These are phyloP conservation scores for Nepenthes alata DNA, from an alignment of 179 eudicot species.

Conservation along the genomic window DNA sequence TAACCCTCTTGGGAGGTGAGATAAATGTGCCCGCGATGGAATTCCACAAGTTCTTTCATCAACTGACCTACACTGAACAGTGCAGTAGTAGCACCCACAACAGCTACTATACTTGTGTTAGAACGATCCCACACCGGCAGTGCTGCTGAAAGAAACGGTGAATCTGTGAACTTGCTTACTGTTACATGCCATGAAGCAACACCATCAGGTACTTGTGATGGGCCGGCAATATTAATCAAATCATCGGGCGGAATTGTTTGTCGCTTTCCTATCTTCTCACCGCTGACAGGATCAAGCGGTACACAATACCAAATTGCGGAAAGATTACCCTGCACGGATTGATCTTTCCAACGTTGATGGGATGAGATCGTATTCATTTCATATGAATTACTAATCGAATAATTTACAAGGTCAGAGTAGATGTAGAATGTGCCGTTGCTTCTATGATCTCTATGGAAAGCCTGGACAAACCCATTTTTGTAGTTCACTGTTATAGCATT, in stretches of 20 bases:
- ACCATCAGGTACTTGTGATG: constrained; percentile 93
- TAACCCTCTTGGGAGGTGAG: constrained; percentile 90
- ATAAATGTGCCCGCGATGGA: constrained; percentile 84
- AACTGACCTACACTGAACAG: constrained; percentile 82
- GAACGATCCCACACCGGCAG: constrained; percentile 81
- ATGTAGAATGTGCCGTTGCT: constrained; percentile 75
- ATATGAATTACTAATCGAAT: constrained; percentile 48
- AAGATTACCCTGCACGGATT: constrained; percentile 48
- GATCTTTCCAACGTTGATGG: constrained; percentile 66
- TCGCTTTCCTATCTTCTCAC: constrained; percentile 53
- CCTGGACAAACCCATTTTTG: constrained; percentile 88
- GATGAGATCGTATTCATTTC: constrained; percentile 38
- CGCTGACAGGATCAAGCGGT: constrained; percentile 66
- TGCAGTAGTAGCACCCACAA: constrained; percentile 90
- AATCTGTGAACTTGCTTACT: constrained; percentile 67
- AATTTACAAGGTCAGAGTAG: constrained; percentile 66
- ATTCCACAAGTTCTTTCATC: constrained; percentile 87
- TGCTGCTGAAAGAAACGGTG: constrained; percentile 90
- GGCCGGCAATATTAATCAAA: constrained; percentile 78
- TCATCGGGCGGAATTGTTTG: constrained; percentile 67
- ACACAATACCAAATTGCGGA: constrained; percentile 90
- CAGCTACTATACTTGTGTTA: constrained; percentile 63
- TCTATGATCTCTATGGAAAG: constrained; percentile 82
- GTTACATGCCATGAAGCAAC: constrained; percentile 92
- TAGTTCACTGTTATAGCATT: constrained; percentile 71